Base-by-base conservation (phyloP, 1,139 yeast genomes). In the Waltiozyma sp. region DNA sequence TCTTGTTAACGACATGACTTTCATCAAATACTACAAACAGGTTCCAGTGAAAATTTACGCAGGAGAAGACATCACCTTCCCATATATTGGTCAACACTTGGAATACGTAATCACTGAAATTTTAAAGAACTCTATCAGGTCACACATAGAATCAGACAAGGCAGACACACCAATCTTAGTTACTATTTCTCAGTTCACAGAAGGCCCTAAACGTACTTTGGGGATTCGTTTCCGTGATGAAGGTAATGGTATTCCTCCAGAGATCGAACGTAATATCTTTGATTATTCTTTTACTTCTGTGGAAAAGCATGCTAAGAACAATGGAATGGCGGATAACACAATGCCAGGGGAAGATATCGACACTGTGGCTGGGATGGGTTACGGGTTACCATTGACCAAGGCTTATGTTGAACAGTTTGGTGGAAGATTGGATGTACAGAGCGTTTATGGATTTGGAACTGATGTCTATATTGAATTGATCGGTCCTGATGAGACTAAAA, bases 351-450 rank as follows among this genome's bases (percentile, higher is more conserved):
- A 66, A 34, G 84, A 81, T 1, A 80, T 82, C 0, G 77, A 81
- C 54, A 73, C 77, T 7, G 86, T 88, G 31, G 96, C 96, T 0
- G 98, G 98, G 0, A 82, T 91, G 85, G 98, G 98, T 0, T 89
- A 87, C 58, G 98, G 98, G 0, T 63, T 89, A 43, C 97, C 97
- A 1, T 66, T 89, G 47, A 85, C 91, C 64, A 75, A 76, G 55
- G 81, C 84, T 0, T 81, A 81, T 54, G 75, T 80, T 34, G 81
- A 76, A 56, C 70, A 79, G 55, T 80, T 80, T 57, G 80, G 79
- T 37, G 97, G 97, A 1, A 75, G 72, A 61, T 71, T 89, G 48
- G 80, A 81, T 37, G 69, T 89, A 35, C 95, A 88, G 58, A 79
- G 84, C 28, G 77, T 87, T 49, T 74, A 76, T 61, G 95, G 96